Conservation (phyloP, 305 asterid species). For the Fraxinus nigra region DNA sequence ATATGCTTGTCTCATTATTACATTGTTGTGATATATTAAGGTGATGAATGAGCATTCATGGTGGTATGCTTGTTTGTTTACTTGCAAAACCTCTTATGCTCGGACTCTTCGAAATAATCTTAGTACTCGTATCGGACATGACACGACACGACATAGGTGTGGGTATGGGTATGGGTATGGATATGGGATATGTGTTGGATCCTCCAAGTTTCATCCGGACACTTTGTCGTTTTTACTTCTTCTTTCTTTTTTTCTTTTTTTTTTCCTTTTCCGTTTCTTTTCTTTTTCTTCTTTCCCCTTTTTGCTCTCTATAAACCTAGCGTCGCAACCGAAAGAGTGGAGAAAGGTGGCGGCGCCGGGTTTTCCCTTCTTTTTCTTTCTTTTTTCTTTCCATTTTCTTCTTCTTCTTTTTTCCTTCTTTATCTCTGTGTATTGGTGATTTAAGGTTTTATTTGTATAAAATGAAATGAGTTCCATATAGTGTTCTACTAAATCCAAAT, state of each 20-base stretch:
- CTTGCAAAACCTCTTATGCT: neutral
- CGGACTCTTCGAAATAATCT: neutral
- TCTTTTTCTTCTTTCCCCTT: neutral
- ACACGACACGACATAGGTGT: no score
- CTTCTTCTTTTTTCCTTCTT: no score
- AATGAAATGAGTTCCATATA: neutral
- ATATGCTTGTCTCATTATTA: neutral
- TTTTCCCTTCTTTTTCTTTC: neutral
- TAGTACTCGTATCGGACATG: neutral
- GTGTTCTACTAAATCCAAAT: neutral
- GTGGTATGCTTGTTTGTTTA: neutral
- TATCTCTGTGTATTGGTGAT: neutral
- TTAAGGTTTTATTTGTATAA: neutral
- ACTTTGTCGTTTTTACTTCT: no score
- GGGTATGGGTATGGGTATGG: no score
- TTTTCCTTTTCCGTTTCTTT: no score
- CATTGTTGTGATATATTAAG: constrained; percentile 10
- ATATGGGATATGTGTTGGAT: neutral
- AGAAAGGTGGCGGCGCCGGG: neutral
- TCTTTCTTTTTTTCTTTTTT: no score
- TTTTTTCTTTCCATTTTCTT: neutral
- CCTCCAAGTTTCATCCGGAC: neutral
- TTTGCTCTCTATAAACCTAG: neutral
- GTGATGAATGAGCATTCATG: neutral
- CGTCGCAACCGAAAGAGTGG: neutral